Evolutionary conservation across 179 eudicot species (phyloP).

Genomic region (Pouteria campechiana): DNA sequence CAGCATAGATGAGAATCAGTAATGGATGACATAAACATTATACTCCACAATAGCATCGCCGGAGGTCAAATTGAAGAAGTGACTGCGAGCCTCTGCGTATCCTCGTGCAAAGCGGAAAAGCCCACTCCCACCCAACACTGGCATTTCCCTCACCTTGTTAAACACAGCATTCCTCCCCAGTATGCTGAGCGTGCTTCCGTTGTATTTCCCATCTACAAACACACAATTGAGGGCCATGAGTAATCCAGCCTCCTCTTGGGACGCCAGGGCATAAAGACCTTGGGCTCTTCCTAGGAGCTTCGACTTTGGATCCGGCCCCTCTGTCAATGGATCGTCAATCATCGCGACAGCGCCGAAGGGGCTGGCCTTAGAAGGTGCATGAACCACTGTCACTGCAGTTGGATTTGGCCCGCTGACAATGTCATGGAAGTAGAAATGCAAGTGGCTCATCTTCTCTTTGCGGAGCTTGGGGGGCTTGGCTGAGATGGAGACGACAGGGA

Average conservation of each 20-base stretch:
- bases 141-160: constrained; percentile 37
- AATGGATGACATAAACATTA: constrained; percentile 49
- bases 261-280: constrained; percentile 43
- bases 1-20: constrained; percentile 8
- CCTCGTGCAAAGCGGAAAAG: constrained; percentile 48
- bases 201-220: constrained; percentile 28
- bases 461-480: constrained; percentile 5
- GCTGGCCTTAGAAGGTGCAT: constrained; percentile 14
- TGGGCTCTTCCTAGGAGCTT: constrained; percentile 38
- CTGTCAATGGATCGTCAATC: constrained; percentile 49
- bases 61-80: constrained; percentile 10
- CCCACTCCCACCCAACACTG: constrained; percentile 50
- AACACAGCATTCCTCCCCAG: constrained; percentile 43
- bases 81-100: constrained; percentile 41
- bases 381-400: constrained; percentile 32
- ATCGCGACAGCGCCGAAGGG: constrained; percentile 31
- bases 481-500: too few species aligned
- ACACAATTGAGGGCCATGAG: constrained; percentile 39
- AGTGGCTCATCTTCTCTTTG: constrained; percentile 31
- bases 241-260: constrained; percentile 10
- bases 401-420: constrained; percentile 34
- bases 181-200: constrained; percentile 43
- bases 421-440: constrained; percentile 52
- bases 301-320: constrained; percentile 16
- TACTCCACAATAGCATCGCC: constrained; percentile 57